Percentiles rank a stretch among this genome's conserved stretches.
Conservation (phyloP, 2,329 filamentous ascomycete species). For the Fusarium armeniacum region DNA sequence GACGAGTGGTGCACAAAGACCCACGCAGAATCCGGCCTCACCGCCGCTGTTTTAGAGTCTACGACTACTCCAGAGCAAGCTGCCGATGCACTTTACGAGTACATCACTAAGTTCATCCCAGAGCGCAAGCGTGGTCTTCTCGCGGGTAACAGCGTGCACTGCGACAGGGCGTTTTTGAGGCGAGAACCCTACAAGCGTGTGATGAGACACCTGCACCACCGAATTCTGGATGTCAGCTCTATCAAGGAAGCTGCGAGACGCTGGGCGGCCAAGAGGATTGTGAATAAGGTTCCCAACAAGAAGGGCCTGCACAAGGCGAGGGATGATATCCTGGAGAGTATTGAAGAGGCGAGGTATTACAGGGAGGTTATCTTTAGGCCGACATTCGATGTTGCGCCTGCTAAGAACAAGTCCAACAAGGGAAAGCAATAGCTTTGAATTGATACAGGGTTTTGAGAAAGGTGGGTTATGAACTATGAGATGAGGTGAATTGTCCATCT, state of each 20-base stretch:
- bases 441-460: not conserved
- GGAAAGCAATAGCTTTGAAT: slow-evolving; percentile 14
- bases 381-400: slow-evolving; percentile 47
- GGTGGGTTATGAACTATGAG: slow-evolving; percentile 10
- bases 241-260: slow-evolving; percentile 91
- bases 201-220: slow-evolving; percentile 84
- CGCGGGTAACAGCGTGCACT: slow-evolving; percentile 94
- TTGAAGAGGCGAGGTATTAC: slow-evolving; percentile 90
- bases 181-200: slow-evolving; percentile 80
- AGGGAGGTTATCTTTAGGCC: slow-evolving; percentile 74
- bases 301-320: slow-evolving; percentile 83
- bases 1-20: slow-evolving; percentile 89
- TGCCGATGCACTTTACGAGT: slow-evolving; percentile 78
- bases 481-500: not conserved
- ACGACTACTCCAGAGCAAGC: slow-evolving; percentile 79
- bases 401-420: slow-evolving; percentile 45
- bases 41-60: slow-evolving; percentile 79
- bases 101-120: slow-evolving; percentile 81
- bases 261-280: slow-evolving; percentile 71
- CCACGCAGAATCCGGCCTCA: slow-evolving; percentile 86
- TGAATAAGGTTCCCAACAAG: slow-evolving; percentile 78
- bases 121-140: slow-evolving; percentile 77
- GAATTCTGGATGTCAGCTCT: slow-evolving; percentile 90
- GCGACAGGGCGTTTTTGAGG: slow-evolving; percentile 85
- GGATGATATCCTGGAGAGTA: slow-evolving; percentile 95